Evolutionary conservation across 106 monocot genomes (phyloP).

Genomic region (Gastrodia elata): DNA sequence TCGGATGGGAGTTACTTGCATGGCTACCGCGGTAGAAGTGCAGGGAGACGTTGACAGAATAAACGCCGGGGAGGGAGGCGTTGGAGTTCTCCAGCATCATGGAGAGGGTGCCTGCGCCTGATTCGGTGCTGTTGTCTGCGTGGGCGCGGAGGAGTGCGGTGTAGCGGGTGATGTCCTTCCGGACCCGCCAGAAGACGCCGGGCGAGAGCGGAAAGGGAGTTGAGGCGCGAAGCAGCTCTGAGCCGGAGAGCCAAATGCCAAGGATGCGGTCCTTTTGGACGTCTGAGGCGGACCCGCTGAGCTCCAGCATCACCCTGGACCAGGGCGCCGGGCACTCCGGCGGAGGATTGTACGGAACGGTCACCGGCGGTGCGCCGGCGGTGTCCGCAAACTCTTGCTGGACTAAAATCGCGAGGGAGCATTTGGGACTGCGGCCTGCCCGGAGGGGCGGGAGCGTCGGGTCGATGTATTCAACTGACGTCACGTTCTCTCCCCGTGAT

Average conservation of each 20-base stretch:
- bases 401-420: constrained; percentile 11
- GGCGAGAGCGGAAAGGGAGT: constrained; percentile 12
- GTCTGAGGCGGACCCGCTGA: constrained; percentile 11
- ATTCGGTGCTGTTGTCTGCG: background rate
- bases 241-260: constrained; percentile 4
- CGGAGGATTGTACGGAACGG: constrained; percentile 7
- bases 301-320: constrained; percentile 17
- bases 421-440: constrained; percentile 10
- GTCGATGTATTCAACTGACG: constrained; percentile 17
- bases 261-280: constrained; percentile 15
- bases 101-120: constrained; percentile 11
- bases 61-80: constrained; percentile 42
- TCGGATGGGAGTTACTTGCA: constrained; percentile 3
- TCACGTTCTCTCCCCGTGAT: background rate
- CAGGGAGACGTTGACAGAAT: constrained; percentile 43
- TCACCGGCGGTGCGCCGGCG: constrained; percentile 1
- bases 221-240: constrained; percentile 11
- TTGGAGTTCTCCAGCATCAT: constrained; percentile 49
- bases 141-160: constrained; percentile 11
- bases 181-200: constrained; percentile 15
- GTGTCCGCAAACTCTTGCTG: constrained; percentile 13
- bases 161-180: constrained; percentile 15
- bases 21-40: constrained; percentile 32
- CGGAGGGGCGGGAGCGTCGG: constrained; percentile 22
- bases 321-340: constrained; percentile 13